Evolutionary conservation across 805 yeast genomes (phyloP).

Genomic region (Metschnikowia amazonensis): DNA sequence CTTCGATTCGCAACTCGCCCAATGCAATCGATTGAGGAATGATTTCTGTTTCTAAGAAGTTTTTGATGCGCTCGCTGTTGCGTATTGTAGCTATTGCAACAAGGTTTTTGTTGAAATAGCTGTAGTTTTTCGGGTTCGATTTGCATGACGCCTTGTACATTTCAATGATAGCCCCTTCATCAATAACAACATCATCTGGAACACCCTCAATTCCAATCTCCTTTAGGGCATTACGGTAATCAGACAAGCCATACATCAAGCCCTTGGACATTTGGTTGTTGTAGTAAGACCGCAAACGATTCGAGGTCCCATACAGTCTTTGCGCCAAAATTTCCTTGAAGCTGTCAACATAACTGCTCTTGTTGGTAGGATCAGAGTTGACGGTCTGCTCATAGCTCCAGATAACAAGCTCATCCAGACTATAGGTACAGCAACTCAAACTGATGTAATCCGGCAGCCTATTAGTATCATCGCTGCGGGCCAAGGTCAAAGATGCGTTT

Average conservation of each 20-base stretch:
- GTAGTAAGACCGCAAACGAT: constrained; percentile 28
- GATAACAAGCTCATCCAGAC: constrained; percentile 39
- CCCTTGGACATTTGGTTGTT: constrained; percentile 26
- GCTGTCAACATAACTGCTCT: constrained; percentile 37
- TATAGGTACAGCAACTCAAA: constrained; percentile 29
- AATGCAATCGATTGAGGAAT: constrained; percentile 34
- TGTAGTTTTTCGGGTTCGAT: constrained; percentile 35
- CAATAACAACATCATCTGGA: constrained; percentile 19
- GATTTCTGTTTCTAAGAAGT: constrained; percentile 29
- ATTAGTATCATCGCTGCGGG: constrained; percentile 21
- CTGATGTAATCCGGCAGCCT: constrained; percentile 26
- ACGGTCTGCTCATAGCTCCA: constrained; percentile 39
- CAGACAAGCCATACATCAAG: constrained; percentile 31
- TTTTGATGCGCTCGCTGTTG: constrained; percentile 19
- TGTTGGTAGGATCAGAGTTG: constrained; percentile 30
- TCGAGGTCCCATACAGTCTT: constrained; percentile 15
- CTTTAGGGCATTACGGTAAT: constrained; percentile 31
- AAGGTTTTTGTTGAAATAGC: constrained; percentile 31
- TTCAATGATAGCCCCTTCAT: constrained; percentile 34
- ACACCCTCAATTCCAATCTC: constrained; percentile 28
- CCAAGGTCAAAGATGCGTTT: constrained; percentile 25
- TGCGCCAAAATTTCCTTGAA: constrained; percentile 23
- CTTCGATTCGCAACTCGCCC: constrained; percentile 37
- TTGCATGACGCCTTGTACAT: constrained; percentile 30
- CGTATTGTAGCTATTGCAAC: constrained; percentile 26